Evolutionary conservation across 805 yeast genomes (phyloP).

Genomic region (Yarrowia alimentaria): DNA sequence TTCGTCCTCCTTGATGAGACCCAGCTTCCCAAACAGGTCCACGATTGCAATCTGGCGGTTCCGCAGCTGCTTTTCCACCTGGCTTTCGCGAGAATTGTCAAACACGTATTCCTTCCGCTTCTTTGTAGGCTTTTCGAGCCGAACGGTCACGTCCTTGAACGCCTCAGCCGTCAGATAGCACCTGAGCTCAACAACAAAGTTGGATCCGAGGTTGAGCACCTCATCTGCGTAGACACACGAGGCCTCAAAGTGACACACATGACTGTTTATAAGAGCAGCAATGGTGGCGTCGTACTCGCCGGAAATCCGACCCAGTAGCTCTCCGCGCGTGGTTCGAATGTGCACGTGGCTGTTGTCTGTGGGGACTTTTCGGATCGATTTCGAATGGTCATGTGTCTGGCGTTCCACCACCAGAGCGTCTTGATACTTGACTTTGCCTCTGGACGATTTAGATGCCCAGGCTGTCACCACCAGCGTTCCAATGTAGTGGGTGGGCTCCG

Average conservation of each 20-base stretch:
- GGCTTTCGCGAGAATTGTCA: slow-evolving; percentile 48
- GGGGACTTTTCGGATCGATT: slow-evolving; percentile 11
- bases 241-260: slow-evolving; percentile 54
- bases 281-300: slow-evolving; percentile 36
- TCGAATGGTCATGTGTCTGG: slow-evolving; percentile 7
- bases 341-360: slow-evolving; percentile 19
- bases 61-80: slow-evolving; percentile 51
- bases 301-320: slow-evolving; percentile 10
- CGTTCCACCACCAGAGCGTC: not conserved
- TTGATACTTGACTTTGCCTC: slow-evolving; percentile 6
- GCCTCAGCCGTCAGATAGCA: slow-evolving; percentile 50
- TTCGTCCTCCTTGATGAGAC: slow-evolving; percentile 28
- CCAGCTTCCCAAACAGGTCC: slow-evolving; percentile 53
- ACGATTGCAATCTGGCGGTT: slow-evolving; percentile 56
- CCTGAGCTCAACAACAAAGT: slow-evolving; percentile 67
- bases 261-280: slow-evolving; percentile 60
- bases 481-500: slow-evolving; percentile 3
- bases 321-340: not conserved
- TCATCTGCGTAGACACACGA: slow-evolving; percentile 58
- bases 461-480: slow-evolving; percentile 28
- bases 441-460: slow-evolving; percentile 28
- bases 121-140: not conserved
- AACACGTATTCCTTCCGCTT: slow-evolving; percentile 27
- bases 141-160: slow-evolving; percentile 36
- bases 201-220: slow-evolving; percentile 69